Base-by-base conservation (phyloP, 2,329 filamentous ascomycete genomes). In the Fusarium tjaetaba region DNA sequence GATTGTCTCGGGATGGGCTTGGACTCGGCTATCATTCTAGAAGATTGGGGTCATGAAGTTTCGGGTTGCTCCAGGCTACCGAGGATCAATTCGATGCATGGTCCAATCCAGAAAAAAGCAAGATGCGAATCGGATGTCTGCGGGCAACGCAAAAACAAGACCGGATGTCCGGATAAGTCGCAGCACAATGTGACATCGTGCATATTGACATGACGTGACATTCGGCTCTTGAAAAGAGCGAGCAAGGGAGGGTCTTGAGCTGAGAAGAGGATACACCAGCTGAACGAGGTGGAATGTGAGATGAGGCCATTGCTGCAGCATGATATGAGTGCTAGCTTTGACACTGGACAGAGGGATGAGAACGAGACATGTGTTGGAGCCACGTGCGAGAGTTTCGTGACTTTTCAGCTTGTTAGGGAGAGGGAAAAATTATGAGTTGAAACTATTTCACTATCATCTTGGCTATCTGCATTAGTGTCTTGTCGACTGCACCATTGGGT, bases 161-260 rank as follows among this genome's bases (percentile, higher is more conserved):
- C 38, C 52, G 65, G 56, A 56, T 70, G 45, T 15, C 42, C 51
- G 52, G 60, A 59, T 11, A 72, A 56, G 41, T 46, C 32, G 30
- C 55, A 46, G 55, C 28, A 46, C 61, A 34, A 36, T 51, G 63
- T 72, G 71, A 74, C 71, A 74, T 74, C 59, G 71, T 74, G 32
- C 45, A 39, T 57, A 26, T 46, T 49, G 49, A 26, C 32, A 69
- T 62, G 71, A 74, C 71, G 63, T 69, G 71, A 58, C 62, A 32
- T 56, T 34, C 42, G 41, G 34, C 42, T 59, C 41, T 70, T 28
- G 43, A n/a, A 48, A 22, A 46, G 42, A 46, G 42, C 11, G n/a
- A 38, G 46, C 43, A 14, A 32, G 36, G 45, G 42, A 32, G 26
- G 45, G 43, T 39, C 24, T 26, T 14, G n/a, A 71, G 70, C 45